A percentile compares a stretch with the other conserved stretches of the same genome.
Evolutionary conservation across 1,284 basidiomycete genomes (phyloP).

Genomic region (Trichosporon asahii): DNA sequence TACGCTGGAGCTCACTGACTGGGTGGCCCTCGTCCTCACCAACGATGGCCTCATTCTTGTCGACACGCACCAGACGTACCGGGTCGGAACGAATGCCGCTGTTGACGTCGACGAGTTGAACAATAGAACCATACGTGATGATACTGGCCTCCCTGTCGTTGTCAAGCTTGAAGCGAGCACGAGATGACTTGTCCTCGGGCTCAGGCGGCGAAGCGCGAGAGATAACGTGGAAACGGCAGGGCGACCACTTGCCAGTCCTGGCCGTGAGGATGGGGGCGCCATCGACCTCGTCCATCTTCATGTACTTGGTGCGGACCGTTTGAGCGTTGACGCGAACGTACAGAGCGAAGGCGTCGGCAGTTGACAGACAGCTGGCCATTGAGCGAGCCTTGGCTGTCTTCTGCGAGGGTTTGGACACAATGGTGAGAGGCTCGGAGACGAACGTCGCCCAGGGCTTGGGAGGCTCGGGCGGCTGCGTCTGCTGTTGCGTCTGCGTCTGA

Average conservation of each 20-base stretch:
- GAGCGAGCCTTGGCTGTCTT: conserved; percentile 95
- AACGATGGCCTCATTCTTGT: conserved; percentile 74
- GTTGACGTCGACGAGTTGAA: conserved; percentile 76
- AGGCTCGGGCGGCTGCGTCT: not conserved
- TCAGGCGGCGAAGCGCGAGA: conserved; percentile 24
- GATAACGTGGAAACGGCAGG: conserved; percentile 43
- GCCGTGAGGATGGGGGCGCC: conserved; percentile 26
- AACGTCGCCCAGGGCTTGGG: conserved; percentile 74
- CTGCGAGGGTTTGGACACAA: conserved; percentile 96
- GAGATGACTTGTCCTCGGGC: conserved; percentile 12
- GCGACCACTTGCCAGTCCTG: conserved; percentile 44
- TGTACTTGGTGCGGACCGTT: conserved; percentile 93
- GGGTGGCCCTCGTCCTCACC: conserved; percentile 60
- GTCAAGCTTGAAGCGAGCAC: conserved; percentile 21
- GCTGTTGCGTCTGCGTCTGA: not conserved
- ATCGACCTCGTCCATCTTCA: conserved; percentile 61
- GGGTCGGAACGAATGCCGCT: conserved; percentile 82
- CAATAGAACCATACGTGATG: conserved; percentile 86
- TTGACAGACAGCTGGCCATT: conserved; percentile 84
- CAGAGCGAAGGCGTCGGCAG: conserved; percentile 83
- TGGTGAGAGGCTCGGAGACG: conserved; percentile 82
- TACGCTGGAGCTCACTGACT: conserved; percentile 94
- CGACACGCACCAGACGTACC: conserved; percentile 84
- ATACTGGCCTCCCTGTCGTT: conserved; percentile 37
- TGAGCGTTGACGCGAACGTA: conserved; percentile 97